A percentile compares a stretch with the other conserved stretches of the same genome.
Evolutionary conservation across 768 basidiomycete genomes (phyloP).

Genomic region (Boletus barrowsii): DNA sequence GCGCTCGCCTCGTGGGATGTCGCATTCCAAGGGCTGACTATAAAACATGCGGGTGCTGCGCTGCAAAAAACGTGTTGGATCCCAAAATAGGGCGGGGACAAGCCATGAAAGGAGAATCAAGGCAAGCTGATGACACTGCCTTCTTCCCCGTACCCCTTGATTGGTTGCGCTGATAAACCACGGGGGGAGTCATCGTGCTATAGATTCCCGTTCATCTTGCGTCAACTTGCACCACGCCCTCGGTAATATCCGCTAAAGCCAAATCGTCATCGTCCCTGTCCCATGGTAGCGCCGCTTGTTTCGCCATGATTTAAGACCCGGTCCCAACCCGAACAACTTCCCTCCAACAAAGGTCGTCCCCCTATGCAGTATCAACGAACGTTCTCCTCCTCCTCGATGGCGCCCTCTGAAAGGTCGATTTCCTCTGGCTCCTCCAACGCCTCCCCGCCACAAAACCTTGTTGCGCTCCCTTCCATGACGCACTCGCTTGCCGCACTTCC

Average conservation of each 20-base stretch:
- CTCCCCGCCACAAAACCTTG: slow-evolving; percentile 30
- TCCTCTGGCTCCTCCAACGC: slow-evolving; percentile 32
- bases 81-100: slow-evolving; percentile 26
- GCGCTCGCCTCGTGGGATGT: slow-evolving; percentile 30
- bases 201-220: slow-evolving; percentile 34
- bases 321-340: not conserved
- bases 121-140: slow-evolving; percentile 28
- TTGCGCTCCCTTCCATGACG: slow-evolving; percentile 31
- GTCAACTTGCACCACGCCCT: slow-evolving; percentile 30
- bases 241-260: slow-evolving; percentile 33
- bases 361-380: slow-evolving; percentile 33
- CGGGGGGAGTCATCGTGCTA: slow-evolving; percentile 28
- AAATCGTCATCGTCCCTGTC: slow-evolving; percentile 23
- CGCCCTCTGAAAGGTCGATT: slow-evolving; percentile 30
- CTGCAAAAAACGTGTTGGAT: slow-evolving; percentile 32
- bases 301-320: slow-evolving; percentile 27
- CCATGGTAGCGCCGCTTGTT: slow-evolving; percentile 20
- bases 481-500: slow-evolving; percentile 32
- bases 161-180: slow-evolving; percentile 32
- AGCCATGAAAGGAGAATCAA: slow-evolving; percentile 16
- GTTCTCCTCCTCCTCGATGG: slow-evolving; percentile 32
- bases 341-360: slow-evolving; percentile 13
- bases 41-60: slow-evolving; percentile 32
- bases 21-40: slow-evolving; percentile 16
- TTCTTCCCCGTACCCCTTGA: slow-evolving; percentile 28